Percentiles rank a stretch among this genome's conserved stretches.
Conservation (phyloP, 2,329 filamentous ascomycete genomes). For the Xylogone sp. region DNA sequence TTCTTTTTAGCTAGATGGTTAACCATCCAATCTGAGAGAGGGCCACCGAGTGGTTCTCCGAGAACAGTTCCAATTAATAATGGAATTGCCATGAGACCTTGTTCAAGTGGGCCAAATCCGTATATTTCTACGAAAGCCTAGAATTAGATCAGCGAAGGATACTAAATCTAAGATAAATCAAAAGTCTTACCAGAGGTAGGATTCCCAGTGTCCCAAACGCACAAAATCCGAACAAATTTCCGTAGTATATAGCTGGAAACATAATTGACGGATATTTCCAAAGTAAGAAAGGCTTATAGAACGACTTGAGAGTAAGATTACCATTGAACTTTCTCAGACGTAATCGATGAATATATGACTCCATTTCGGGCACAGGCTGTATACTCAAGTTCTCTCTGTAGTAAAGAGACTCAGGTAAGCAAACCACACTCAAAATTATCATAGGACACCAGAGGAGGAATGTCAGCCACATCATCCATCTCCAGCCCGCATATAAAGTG, state of each 20-base stretch:
- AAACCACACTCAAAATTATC: background rate
- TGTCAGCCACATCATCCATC: background rate
- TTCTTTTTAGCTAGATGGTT: conserved; percentile 24
- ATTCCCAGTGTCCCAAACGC: background rate
- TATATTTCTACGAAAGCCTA: background rate
- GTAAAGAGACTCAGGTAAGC: background rate
- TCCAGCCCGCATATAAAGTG: background rate
- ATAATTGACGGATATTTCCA: background rate
- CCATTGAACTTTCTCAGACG: background rate
- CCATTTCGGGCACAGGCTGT: background rate
- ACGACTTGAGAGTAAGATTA: background rate
- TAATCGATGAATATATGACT: background rate
- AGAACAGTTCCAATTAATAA: background rate
- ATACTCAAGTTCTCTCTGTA: background rate
- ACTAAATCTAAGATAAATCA: too few relatives aligned
- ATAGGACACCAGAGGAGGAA: background rate
- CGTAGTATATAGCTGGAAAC: background rate
- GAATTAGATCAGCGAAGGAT: too few relatives aligned
- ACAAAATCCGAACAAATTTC: background rate
- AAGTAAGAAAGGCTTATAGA: background rate
- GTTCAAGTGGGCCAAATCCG: background rate
- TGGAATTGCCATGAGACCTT: background rate
- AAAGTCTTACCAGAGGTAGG: background rate
- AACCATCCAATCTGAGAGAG: background rate
- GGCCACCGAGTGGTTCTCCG: background rate